phyloP scores from a whole-genome alignment of 2,329 filamentous ascomycete genomes.

The Claviceps africana region DNA sequence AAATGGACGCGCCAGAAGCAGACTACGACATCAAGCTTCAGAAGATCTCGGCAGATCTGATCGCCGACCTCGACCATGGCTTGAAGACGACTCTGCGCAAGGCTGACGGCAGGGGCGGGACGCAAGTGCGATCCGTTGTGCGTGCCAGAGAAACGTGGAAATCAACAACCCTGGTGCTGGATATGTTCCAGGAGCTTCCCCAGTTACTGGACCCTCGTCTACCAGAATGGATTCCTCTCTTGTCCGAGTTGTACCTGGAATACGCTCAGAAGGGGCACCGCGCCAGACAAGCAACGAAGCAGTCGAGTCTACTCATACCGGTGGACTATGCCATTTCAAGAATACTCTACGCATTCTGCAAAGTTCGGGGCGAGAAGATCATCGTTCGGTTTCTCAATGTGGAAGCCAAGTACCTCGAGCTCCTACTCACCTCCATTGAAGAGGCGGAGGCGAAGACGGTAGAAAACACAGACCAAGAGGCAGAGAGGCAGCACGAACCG shows the following conservation, averaged over 20 bases:
- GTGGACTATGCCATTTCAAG: slow-evolving; percentile 60
- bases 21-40: slow-evolving; percentile 50
- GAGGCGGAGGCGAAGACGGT: slow-evolving; percentile 27
- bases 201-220: slow-evolving; percentile 83
- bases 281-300: slow-evolving; percentile 21
- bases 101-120: slow-evolving; percentile 28
- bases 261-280: slow-evolving; percentile 37
- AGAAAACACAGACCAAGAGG: background rate
- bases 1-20: slow-evolving; percentile 49
- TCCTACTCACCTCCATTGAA: slow-evolving; percentile 63
- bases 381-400: slow-evolving; percentile 83
- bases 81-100: slow-evolving; percentile 39
- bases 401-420: slow-evolving; percentile 72
- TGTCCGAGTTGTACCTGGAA: slow-evolving; percentile 64
- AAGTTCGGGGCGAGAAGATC: slow-evolving; percentile 86
- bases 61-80: slow-evolving; percentile 42
- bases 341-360: slow-evolving; percentile 82
- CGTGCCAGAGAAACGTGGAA: slow-evolving; percentile 34
- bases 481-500: slow-evolving; percentile 7
- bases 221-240: slow-evolving; percentile 55
- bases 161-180: slow-evolving; percentile 45
- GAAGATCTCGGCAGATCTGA: slow-evolving; percentile 43
- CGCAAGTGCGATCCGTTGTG: slow-evolving; percentile 33
- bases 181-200: slow-evolving; percentile 88
- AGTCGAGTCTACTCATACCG: slow-evolving; percentile 32